Evolutionary conservation across 2,329 filamentous ascomycete genomes (phyloP), one percentile per base, ranked within the genome.

Genomic region (Ophiognomonia clavigignenti-juglandacearum): DNA sequence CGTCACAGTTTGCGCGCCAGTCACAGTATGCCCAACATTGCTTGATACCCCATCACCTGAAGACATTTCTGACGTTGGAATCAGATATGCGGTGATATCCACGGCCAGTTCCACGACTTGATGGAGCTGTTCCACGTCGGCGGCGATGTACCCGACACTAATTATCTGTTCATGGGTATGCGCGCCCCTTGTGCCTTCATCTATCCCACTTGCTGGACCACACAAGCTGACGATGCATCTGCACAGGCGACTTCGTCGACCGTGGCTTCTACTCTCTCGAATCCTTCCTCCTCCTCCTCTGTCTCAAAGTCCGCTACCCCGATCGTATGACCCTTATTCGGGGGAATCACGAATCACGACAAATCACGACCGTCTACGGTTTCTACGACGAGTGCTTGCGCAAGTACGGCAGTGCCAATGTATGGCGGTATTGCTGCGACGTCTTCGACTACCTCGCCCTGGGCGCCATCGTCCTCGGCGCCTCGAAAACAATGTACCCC

Each of bases 241-340:
- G 27, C 29, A 11, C 54, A 89, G 86, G 92, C 64, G 92, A 98
- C 68, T 98, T 96, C 60, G 92, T 98, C 63, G 92, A 98, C 67
- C 88, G 92, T 55, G 92, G 92, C 49, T 98, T 96, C 76, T 98
- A 97, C 73, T 96, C 89, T 2, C 83, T 98, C 58, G 92, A 98
- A 71, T 93, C 91, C 4, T 96, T 98, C 64, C 83, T 96, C 52
- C 86, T 98, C 46, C 83, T 98, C 10, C 81, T 98, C 44, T 96
- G 90, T 63, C 82, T 97, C 59, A 97, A 97, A 77, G 92, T 97
- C 52, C 86, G 92, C 64, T 97, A 97, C 64, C 93, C 92, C 44
- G 90, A 97, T 67, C 88, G 93, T 57, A 96, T 97, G 73, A 97
- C 93, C 4, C 78, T 97, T 35, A 96, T 97, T 61, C 81, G 92